Percentiles rank a stretch among this genome's conserved stretches.
phyloP scores from a whole-genome alignment of 805 yeast genomes.

The Saccharomycodes ludwigii region DNA sequence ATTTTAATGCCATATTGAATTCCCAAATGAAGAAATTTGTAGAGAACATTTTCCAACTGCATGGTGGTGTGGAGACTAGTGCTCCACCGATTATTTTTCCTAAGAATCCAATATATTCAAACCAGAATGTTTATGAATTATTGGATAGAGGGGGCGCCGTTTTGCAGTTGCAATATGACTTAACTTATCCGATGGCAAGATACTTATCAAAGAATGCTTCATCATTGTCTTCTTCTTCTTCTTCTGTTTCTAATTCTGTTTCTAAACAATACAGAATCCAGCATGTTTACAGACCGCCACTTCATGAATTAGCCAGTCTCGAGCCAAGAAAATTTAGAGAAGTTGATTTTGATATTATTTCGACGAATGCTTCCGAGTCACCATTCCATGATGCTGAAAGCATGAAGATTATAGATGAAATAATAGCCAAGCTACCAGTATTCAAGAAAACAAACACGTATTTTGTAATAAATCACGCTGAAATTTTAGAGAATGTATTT shows the following conservation, averaged over 20 bases:
- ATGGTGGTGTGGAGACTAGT: constrained; percentile 78
- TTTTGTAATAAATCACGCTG: constrained; percentile 69
- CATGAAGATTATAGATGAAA: constrained; percentile 68
- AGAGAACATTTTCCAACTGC: constrained; percentile 51
- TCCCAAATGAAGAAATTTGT: constrained; percentile 50
- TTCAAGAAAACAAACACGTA: constrained; percentile 43
- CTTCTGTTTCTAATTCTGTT: constrained; percentile 10
- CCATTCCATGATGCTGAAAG: constrained; percentile 79
- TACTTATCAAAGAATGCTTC: constrained; percentile 55
- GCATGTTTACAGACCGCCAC: constrained; percentile 65
- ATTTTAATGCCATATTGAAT: constrained; percentile 43
- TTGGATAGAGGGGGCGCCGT: constrained; percentile 82
- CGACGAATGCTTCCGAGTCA: constrained; percentile 35
- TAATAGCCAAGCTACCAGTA: constrained; percentile 53
- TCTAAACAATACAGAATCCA: constrained; percentile 63
- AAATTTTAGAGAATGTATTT: constrained; percentile 60
- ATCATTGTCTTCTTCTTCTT: constrained; percentile 27
- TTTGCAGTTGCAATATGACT: constrained; percentile 78
- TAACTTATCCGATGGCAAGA: constrained; percentile 84
- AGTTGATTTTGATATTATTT: constrained; percentile 72
- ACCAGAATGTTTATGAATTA: constrained; percentile 60
- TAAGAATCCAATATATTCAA: constrained; percentile 54
- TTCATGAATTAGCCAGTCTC: constrained; percentile 37
- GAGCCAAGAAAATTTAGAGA: constrained; percentile 73
- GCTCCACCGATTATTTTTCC: constrained; percentile 66